These are phyloP conservation scores for Pichia sp. DNA, from an alignment of 1,139 yeast species.

Conservation along the genomic window DNA sequence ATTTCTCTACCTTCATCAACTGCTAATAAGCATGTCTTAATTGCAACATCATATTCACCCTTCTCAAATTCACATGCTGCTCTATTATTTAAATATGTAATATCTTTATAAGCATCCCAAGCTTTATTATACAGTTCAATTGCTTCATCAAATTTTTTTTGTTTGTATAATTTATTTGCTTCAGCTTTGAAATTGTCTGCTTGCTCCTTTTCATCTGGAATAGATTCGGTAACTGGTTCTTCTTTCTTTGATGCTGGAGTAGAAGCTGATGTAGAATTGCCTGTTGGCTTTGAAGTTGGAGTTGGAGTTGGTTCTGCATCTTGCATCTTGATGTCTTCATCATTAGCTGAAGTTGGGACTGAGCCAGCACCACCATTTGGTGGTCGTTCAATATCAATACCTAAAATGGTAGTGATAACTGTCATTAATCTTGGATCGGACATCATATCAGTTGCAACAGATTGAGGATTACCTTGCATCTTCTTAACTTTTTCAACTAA, in stretches of 20 bases:
- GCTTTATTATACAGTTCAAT: conserved; percentile 82
- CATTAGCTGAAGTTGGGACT: conserved; percentile 6
- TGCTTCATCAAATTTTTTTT: conserved; percentile 88
- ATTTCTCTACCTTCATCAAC: conserved; percentile 83
- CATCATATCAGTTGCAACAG: conserved; percentile 56
- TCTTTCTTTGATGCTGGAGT: conserved; percentile 13
- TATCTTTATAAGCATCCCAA: conserved; percentile 75
- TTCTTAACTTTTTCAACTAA: conserved; percentile 66
- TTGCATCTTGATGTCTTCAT: conserved; percentile 26
- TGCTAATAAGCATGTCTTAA: conserved; percentile 74
- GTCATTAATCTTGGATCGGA: conserved; percentile 86
- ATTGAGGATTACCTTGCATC: conserved; percentile 69
- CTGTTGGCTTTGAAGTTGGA: conserved; percentile 2
- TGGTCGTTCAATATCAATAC: conserved; percentile 56
- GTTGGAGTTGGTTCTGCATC: conserved; percentile 20
- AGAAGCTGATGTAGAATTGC: too few relatives aligned
- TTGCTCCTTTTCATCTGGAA: conserved; percentile 34
- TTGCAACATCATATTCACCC: conserved; percentile 83
- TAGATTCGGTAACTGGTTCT: conserved; percentile 18
- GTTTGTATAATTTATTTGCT: conserved; percentile 84
- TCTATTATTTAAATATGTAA: conserved; percentile 90
- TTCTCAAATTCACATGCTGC: conserved; percentile 98
- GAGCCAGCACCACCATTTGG: conserved; percentile 34
- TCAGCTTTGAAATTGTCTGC: conserved; percentile 81
- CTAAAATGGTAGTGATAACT: conserved; percentile 80